Evolutionary conservation across 768 basidiomycete genomes (phyloP).

Genomic region (Tylopilus intermedius): DNA sequence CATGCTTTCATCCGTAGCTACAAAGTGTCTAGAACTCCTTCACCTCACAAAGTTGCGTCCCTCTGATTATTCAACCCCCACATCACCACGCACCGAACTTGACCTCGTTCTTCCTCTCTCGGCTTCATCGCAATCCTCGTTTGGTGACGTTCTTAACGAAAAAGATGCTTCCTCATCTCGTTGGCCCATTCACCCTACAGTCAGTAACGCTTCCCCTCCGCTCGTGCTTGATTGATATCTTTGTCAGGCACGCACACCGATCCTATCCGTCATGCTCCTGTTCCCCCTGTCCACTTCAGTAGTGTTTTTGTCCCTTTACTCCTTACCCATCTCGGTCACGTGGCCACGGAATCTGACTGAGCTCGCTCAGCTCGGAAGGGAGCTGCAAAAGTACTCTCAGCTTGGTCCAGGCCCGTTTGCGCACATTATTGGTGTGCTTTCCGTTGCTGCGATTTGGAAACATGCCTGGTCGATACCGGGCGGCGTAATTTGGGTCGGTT

Average conservation of each 20-base stretch:
- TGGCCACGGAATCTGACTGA: slow-evolving; percentile 77
- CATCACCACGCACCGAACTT: slow-evolving; percentile 39
- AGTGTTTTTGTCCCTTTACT: slow-evolving; percentile 41
- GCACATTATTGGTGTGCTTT: slow-evolving; percentile 80
- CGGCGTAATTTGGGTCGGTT: slow-evolving; percentile 80
- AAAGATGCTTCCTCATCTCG: slow-evolving; percentile 31
- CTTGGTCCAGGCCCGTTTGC: slow-evolving; percentile 57
- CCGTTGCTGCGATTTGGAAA: slow-evolving; percentile 86
- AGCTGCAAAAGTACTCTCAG: slow-evolving; percentile 74
- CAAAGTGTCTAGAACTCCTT: slow-evolving; percentile 50
- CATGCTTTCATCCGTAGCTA: slow-evolving; percentile 49
- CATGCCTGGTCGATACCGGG: slow-evolving; percentile 97
- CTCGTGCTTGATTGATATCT: slow-evolving; percentile 9
- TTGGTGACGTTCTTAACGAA: slow-evolving; percentile 40
- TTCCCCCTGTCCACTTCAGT: slow-evolving; percentile 64
- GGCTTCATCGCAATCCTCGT: slow-evolving; percentile 45
- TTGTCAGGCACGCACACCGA: slow-evolving; percentile 48
- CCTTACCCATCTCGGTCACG: slow-evolving; percentile 65
- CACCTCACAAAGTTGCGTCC: slow-evolving; percentile 40
- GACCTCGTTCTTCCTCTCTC: slow-evolving; percentile 54
- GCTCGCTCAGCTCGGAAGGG: slow-evolving; percentile 67
- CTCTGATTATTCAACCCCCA: slow-evolving; percentile 41
- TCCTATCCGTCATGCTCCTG: slow-evolving; percentile 65
- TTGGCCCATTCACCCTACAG: slow-evolving; percentile 32
- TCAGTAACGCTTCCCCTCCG: slow-evolving; percentile 21